Conservation (phyloP, 1,284 basidiomycete species). For the Hemileia vastatrix region DNA sequence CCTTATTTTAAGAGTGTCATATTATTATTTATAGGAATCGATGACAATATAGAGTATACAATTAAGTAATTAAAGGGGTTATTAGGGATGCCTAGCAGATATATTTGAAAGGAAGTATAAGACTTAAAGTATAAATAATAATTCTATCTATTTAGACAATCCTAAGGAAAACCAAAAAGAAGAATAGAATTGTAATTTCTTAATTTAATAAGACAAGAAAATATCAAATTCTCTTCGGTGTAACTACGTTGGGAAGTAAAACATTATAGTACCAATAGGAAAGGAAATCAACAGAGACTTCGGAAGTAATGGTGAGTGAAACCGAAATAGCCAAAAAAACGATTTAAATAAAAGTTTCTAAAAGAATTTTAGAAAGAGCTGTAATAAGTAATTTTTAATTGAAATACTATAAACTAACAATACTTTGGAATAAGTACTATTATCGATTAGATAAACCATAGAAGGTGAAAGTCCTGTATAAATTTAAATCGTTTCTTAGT, state of each 20-base stretch:
- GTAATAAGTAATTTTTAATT: neutral
- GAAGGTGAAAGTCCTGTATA: slow-evolving; percentile 15
- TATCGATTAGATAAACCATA: slow-evolving; percentile 7
- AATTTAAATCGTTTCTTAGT: slow-evolving; percentile 24
- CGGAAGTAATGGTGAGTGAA: slow-evolving; percentile 26
- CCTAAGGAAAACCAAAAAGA: slow-evolving; percentile 14
- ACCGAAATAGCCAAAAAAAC: slow-evolving; percentile 4
- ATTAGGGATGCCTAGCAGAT: no score
- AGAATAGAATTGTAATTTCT: neutral
- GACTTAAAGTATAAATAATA: no score
- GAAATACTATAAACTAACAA: slow-evolving; percentile 1
- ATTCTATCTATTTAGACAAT: no score
- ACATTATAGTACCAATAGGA: slow-evolving; percentile 22
- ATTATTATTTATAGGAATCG: no score
- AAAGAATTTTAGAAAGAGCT: neutral
- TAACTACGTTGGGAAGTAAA: no score
- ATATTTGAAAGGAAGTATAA: no score
- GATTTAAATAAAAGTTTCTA: no score
- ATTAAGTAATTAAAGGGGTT: no score
- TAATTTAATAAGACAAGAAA: no score
- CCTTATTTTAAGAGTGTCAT: no score
- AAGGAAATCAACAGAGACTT: slow-evolving; percentile 26
- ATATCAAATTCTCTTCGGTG: no score
- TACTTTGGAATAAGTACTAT: neutral
- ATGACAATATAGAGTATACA: no score